phyloP scores from a whole-genome alignment of 1,139 yeast genomes.

The Suhomyces panamericanus region DNA sequence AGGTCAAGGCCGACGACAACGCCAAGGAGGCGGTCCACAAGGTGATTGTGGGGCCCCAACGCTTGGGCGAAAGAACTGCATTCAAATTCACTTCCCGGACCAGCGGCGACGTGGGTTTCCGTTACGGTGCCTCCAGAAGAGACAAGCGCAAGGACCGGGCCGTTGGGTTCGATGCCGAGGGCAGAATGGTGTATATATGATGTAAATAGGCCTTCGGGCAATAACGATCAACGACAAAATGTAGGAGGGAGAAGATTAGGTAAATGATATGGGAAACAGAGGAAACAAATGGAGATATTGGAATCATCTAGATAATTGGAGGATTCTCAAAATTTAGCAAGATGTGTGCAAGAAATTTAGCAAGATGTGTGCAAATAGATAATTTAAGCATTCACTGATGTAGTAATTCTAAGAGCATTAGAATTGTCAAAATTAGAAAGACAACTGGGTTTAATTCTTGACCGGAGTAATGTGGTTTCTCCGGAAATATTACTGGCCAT shows the following conservation, averaged over 20 bases:
- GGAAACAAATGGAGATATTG: too few relatives aligned
- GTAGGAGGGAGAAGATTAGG: background rate
- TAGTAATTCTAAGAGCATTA: too few relatives aligned
- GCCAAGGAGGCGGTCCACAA: constrained; percentile 24
- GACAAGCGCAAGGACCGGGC: constrained; percentile 85
- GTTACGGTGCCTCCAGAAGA: constrained; percentile 90
- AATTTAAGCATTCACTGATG: too few relatives aligned
- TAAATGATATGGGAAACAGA: too few relatives aligned
- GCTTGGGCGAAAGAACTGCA: constrained; percentile 58
- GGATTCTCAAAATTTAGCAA: too few relatives aligned
- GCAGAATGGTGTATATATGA: constrained; percentile 52
- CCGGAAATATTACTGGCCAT: too few relatives aligned
- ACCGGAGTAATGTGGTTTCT: too few relatives aligned
- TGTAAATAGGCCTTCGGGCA: constrained; percentile 11
- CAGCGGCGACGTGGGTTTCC: constrained; percentile 82
- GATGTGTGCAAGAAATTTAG: too few relatives aligned
- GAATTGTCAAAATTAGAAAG: too few relatives aligned
- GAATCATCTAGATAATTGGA: too few relatives aligned
- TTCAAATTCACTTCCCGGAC: constrained; percentile 76
- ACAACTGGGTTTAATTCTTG: too few relatives aligned
- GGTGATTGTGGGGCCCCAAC: constrained; percentile 51
- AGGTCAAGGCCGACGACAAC: constrained; percentile 43
- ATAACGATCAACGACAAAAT: background rate
- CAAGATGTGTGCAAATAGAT: too few relatives aligned
- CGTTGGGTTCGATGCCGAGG: constrained; percentile 71